Evolutionary conservation across 768 basidiomycete species (phyloP), one percentile per base, ranked within the genome.

Genomic region (Leucosporidium yakuticum): DNA sequence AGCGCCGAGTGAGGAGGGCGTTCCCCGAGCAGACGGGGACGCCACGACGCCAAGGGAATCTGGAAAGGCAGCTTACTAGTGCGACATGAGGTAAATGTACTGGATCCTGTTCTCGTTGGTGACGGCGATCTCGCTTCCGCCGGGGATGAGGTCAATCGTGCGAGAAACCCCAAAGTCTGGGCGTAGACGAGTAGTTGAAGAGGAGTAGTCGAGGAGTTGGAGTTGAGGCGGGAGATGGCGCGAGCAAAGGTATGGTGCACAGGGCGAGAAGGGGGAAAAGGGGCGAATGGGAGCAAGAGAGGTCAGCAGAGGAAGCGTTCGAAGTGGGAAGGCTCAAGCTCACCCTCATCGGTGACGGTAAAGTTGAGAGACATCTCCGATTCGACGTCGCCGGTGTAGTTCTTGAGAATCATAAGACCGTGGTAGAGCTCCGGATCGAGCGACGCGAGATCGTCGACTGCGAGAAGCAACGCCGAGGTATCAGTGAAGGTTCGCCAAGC

Each of bases 351-450:
- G 0, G 87, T 87, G 44, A 95, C 84, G 0, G 92, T 89, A 71
- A 98, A 97, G 75, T 90, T 95, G 44, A 98, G 79, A 0, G 91
- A 85, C 15, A 98, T 80, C 50, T 97, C 96, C 68, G 67, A 65
- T 51, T 96, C 93, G 25, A 86, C 84, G 73, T 93, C 85, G 1
- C 88, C 90, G 0, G 84, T 81, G 76, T 93, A 95, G 75, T 94
- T 91, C 79, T 98, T 98, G 34, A 99, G 83, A 80, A 89, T 91
- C 56, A 95, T 83, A 2, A 98, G 82, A 0, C 95, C 95, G 60
- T 89, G 87, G 77, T 97, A 99, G 23, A 99, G 81, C 69, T 95
- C 92, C 0, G 87, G 88, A 74, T 97, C 95, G 19, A 97, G 84
- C 6, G 93, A 95, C 0, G 86, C 86, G 4, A 98, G 85, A 73